A percentile compares a stretch with the other conserved stretches of the same genome.
Conservation (phyloP, 768 basidiomycete species). For the Mycena vitilis region DNA sequence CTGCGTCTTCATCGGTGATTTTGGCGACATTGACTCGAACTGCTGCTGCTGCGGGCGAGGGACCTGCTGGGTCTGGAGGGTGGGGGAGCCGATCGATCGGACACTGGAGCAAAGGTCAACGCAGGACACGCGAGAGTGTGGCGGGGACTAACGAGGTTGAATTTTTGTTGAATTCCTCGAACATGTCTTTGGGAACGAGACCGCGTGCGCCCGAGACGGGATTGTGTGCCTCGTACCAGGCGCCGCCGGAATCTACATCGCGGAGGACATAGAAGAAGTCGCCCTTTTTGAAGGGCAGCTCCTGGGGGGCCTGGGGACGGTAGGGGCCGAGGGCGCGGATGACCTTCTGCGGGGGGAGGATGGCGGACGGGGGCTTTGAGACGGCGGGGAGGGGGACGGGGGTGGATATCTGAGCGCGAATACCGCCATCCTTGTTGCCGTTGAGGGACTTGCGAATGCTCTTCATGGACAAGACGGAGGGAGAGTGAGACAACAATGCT, state of each 20-base stretch:
- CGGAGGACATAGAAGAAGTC: conserved; percentile 97
- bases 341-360: conserved; percentile 92
- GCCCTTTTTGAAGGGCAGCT: conserved; percentile 91
- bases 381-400: conserved; percentile 74
- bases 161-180: conserved; percentile 91
- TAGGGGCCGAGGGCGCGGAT: conserved; percentile 84
- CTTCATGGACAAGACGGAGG: conserved; percentile 68
- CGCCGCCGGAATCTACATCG: conserved; percentile 66
- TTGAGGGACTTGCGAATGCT: conserved; percentile 85
- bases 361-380: conserved; percentile 76
- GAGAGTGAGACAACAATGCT: conserved; percentile 16
- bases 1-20: conserved; percentile 55
- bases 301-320: conserved; percentile 78
- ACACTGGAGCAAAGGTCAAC: conserved; percentile 27
- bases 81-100: conserved; percentile 25
- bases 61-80: conserved; percentile 37
- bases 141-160: conserved; percentile 64
- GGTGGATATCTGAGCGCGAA: conserved; percentile 75
- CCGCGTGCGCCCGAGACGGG: conserved; percentile 92
- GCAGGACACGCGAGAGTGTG: conserved; percentile 12
- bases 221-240: conserved; percentile 96
- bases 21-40: conserved; percentile 39
- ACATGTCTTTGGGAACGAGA: conserved; percentile 86
- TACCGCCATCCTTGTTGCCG: conserved; percentile 58
- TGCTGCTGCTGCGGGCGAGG: conserved; percentile 39